Evolutionary conservation across 176 grass and related monocot species (phyloP).

Genomic region (Oryza meridionalis): DNA sequence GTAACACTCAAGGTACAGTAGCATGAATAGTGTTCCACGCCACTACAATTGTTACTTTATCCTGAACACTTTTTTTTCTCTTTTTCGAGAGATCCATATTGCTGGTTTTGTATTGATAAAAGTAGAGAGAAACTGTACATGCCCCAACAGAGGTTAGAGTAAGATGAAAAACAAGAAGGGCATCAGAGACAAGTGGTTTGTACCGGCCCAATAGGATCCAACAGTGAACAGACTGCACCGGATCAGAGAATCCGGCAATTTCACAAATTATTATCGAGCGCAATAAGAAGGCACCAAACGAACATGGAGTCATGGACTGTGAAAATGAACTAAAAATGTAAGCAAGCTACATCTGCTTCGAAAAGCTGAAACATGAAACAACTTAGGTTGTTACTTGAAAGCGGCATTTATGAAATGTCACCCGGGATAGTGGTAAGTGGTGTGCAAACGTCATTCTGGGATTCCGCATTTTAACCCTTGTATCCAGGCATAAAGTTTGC

Average conservation of each 20-base stretch:
- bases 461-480: neutral
- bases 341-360: constrained; percentile 23
- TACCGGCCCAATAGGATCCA: neutral
- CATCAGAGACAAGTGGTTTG: too few relatives aligned
- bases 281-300: neutral
- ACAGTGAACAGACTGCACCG: neutral
- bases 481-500: neutral
- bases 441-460: too few relatives aligned
- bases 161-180: too few relatives aligned
- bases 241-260: neutral
- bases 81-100: too few relatives aligned
- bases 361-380: neutral
- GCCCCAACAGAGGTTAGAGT: too few relatives aligned
- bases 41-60: neutral
- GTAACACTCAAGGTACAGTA: too few relatives aligned
- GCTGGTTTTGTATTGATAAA: too few relatives aligned
- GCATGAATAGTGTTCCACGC: too few relatives aligned
- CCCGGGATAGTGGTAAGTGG: neutral
- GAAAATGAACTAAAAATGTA: constrained; percentile 11
- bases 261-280: neutral
- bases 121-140: too few relatives aligned
- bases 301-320: neutral
- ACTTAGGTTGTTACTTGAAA: neutral
- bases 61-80: neutral
- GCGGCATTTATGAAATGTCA: constrained; percentile 26